phyloP scores from a whole-genome alignment of 768 basidiomycete genomes.

The Cytidiella melzeri region DNA sequence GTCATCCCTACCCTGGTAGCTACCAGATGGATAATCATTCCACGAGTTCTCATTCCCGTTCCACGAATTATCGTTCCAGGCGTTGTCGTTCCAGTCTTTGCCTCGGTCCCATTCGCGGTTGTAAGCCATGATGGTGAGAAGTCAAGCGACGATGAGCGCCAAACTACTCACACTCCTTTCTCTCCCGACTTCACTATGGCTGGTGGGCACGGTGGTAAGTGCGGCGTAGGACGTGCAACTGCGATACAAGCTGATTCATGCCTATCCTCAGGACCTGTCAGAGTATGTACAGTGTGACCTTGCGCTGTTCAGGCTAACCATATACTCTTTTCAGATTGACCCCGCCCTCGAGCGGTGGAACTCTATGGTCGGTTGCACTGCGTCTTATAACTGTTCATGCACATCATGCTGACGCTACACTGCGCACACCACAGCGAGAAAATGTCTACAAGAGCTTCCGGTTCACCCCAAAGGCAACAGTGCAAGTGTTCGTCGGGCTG shows the following conservation, averaged over 20 bases:
- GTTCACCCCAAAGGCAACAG: constrained; percentile 65
- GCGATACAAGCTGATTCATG: constrained; percentile 13
- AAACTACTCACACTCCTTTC: constrained; percentile 18
- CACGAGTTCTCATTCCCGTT: constrained; percentile 25
- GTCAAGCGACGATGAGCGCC: constrained; percentile 15
- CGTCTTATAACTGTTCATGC: not conserved
- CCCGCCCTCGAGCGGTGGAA: constrained; percentile 55
- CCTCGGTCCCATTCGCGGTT: constrained; percentile 87
- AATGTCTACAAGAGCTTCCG: constrained; percentile 78
- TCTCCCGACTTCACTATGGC: constrained; percentile 40
- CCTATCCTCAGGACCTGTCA: constrained; percentile 43
- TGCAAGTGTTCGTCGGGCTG: constrained; percentile 56
- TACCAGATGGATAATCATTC: constrained; percentile 30
- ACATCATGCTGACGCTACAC: not conserved
- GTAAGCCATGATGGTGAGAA: constrained; percentile 43
- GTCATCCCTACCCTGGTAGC: constrained; percentile 57
- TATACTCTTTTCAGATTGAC: constrained; percentile 29
- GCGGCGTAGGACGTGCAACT: constrained; percentile 2
- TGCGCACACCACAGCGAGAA: constrained; percentile 52
- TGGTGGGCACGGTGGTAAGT: constrained; percentile 27
- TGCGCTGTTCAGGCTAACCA: not conserved
- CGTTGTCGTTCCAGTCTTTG: constrained; percentile 54
- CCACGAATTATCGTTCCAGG: constrained; percentile 13
- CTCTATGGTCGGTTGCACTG: constrained; percentile 38
- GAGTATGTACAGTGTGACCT: not conserved